Base-by-base conservation (phyloP, 1,284 basidiomycete species). In the Volvariella surrecta region DNA sequence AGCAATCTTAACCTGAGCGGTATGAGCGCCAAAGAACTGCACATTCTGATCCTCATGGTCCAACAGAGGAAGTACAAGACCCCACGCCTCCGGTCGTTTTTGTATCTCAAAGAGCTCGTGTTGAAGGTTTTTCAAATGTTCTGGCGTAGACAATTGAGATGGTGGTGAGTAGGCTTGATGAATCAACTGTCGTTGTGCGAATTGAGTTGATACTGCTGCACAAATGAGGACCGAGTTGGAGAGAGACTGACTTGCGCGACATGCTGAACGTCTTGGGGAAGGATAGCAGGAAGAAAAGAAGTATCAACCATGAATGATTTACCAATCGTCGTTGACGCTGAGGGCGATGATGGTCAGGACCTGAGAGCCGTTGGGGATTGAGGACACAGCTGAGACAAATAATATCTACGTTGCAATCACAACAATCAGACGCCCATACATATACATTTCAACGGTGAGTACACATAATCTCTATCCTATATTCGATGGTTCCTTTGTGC, bases 11-110 rank as follows among this genome's bases (percentile, higher is more conserved):
- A 92, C 87, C 57, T 92, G 88, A 1, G 85, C 78, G 0, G 89
- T 94, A 57, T 93, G 89, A 3, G 90, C 90, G 3, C 89, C 89
- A 57, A 91, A 93, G 71, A 93, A 94, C 56, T 91, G 83, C 6
- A 93, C 88, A 54, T 89, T 89, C 39, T 73, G 70, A 59, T 92
- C 84, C 50, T 69, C 61, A 54, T 83, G 70, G 15, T 78, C 70
- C 31, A 89, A 61, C 49, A 89, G 73, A 0, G 87, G 85, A 32
- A 86, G 67, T 20, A 88, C 76, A 37, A 89, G 64, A 10, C 85
- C 85, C 87, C 87, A 89, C 3, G 85, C 86, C 47, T 70, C 68
- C 10, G 74, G 75, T 45, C 73, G 66, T 52, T 80, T 83, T 60
- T 88, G 85, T 11, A 87, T 73, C 48, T 85, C 79, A 48, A 84